phyloP scores from a whole-genome alignment of 345 rosid genomes.

The Populus davidiana region DNA sequence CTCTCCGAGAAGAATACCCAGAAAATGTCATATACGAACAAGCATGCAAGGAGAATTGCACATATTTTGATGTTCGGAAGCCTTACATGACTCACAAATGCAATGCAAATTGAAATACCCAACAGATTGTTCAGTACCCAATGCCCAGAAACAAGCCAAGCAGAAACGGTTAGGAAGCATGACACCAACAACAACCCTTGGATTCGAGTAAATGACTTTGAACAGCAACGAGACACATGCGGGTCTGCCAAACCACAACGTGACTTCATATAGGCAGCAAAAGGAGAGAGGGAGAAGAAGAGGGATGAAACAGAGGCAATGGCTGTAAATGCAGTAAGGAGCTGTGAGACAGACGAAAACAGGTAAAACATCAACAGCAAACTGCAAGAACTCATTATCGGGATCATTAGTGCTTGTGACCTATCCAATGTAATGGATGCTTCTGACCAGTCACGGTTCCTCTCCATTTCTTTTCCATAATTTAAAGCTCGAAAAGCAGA shows the following conservation, averaged over 20 bases:
- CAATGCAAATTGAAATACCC: conserved; percentile 91
- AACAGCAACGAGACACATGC: conserved; percentile 76
- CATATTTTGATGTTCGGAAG: conserved; percentile 94
- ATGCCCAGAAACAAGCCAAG: conserved; percentile 94
- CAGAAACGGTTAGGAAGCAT: conserved; percentile 58
- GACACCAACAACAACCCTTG: conserved; percentile 58
- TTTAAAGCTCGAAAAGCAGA: conserved; percentile 94
- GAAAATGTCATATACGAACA: conserved; percentile 91
- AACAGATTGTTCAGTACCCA: conserved; percentile 91
- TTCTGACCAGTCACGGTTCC: conserved; percentile 77
- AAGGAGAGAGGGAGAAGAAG: conserved; percentile 77
- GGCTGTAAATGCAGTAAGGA: conserved; percentile 87
- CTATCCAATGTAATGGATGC: conserved; percentile 81
- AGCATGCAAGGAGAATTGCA: conserved; percentile 75
- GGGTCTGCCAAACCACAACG: conserved; percentile 78
- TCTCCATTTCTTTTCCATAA: conserved; percentile 92
- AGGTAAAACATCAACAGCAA: conserved; percentile 93
- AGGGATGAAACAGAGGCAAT: conserved; percentile 85
- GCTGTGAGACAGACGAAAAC: conserved; percentile 87
- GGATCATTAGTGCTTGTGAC: conserved; percentile 94
- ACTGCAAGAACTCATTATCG: conserved; percentile 96
- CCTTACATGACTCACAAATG: conserved; percentile 94
- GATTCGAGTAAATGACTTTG: conserved; percentile 66
- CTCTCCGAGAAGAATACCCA: conserved; percentile 99
- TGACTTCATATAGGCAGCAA: conserved; percentile 52